Evolutionary conservation across 768 basidiomycete genomes (phyloP).

Genomic region (Mycena indigotica): DNA sequence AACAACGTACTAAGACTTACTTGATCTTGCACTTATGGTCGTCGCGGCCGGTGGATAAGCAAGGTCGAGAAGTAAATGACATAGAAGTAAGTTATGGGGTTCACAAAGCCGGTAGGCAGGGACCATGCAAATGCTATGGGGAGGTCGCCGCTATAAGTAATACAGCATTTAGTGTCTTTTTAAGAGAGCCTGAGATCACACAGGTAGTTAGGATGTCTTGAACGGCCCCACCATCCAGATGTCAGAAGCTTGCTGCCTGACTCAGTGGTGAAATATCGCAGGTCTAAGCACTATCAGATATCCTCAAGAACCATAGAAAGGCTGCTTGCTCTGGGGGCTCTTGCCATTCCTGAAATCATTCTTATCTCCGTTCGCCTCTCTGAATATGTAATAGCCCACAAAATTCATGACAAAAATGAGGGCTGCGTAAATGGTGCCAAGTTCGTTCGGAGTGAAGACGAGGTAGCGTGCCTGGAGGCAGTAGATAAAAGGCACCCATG

Average conservation of each 20-base stretch:
- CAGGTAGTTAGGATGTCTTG: slow-evolving; percentile 92
- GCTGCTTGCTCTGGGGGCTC: slow-evolving; percentile 97
- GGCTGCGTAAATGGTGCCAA: slow-evolving; percentile 60
- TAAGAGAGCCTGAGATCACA: slow-evolving; percentile 34
- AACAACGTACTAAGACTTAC: slow-evolving; percentile 43
- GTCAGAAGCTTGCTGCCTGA: slow-evolving; percentile 85
- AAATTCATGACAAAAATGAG: slow-evolving; percentile 66
- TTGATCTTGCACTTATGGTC: slow-evolving; percentile 90
- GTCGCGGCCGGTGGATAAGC: slow-evolving; percentile 90
- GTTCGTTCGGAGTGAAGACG: slow-evolving; percentile 82
- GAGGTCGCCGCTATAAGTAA: slow-evolving; percentile 68
- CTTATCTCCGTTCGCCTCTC: slow-evolving; percentile 88
- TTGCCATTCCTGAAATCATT: slow-evolving; percentile 91
- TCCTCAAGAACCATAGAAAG: slow-evolving; percentile 36
- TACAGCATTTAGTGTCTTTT: not conserved
- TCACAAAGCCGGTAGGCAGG: slow-evolving; percentile 86
- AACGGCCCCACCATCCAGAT: slow-evolving; percentile 97
- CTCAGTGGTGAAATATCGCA: too few relatives aligned
- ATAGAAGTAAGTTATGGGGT: slow-evolving; percentile 97
- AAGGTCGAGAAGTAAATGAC: slow-evolving; percentile 85
- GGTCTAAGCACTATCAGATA: not conserved
- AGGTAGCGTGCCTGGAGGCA: slow-evolving; percentile 93
- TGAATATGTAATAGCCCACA: slow-evolving; percentile 89
- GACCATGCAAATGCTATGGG: slow-evolving; percentile 94
- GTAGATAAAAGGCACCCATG: slow-evolving; percentile 95